These are phyloP conservation scores for Pichia sp. DNA, from an alignment of 1,139 yeast genomes.

Conservation along the genomic window DNA sequence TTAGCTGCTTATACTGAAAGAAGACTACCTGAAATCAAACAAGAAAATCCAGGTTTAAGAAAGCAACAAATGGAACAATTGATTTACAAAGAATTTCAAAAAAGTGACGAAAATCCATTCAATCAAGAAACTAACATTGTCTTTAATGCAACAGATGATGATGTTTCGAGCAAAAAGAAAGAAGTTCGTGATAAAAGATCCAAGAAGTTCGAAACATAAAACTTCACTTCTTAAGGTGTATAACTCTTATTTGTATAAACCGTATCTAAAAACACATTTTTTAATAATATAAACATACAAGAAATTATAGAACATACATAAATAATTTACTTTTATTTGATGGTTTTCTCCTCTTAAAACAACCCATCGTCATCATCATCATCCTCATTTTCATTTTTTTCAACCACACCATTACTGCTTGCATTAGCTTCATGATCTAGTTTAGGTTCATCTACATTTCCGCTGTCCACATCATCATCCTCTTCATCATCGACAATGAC, in stretches of 20 bases:
- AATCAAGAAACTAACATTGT: constrained; percentile 63
- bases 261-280: background rate
- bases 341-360: constrained; percentile 3
- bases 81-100: constrained; percentile 74
- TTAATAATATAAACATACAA: background rate
- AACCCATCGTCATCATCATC: constrained; percentile 16
- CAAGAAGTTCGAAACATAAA: constrained; percentile 28
- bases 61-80: constrained; percentile 72
- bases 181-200: constrained; percentile 41
- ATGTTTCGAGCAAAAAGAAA: constrained; percentile 44
- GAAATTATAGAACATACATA: background rate
- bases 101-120: constrained; percentile 78
- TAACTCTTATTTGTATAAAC: background rate
- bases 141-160: constrained; percentile 58
- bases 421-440: background rate
- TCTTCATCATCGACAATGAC: constrained; percentile 21
- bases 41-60: constrained; percentile 77
- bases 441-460: background rate
- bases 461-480: constrained; percentile 14
- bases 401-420: background rate
- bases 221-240: background rate
- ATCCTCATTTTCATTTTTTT: constrained; percentile 7
- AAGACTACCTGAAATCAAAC: constrained; percentile 65
- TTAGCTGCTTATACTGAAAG: constrained; percentile 63
- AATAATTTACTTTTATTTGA: too few relatives aligned